These are phyloP conservation scores for Podaxis sp. DNA, from an alignment of 768 basidiomycete genomes.

Conservation along the genomic window DNA sequence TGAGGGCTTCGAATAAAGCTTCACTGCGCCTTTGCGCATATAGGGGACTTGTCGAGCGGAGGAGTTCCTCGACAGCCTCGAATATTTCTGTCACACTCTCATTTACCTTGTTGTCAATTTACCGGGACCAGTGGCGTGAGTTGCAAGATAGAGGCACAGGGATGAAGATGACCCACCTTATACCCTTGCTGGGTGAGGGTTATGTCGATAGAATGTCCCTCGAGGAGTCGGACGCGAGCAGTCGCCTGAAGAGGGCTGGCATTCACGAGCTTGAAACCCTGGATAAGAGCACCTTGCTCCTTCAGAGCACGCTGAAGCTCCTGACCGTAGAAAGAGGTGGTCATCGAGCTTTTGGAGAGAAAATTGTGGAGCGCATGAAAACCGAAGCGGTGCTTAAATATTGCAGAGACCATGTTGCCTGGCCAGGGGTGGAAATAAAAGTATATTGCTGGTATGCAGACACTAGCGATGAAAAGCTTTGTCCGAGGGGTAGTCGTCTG, in stretches of 20 bases:
- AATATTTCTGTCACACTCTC: slow-evolving; percentile 28
- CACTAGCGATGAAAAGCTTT: slow-evolving; percentile 1
- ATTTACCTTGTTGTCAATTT: slow-evolving; percentile 24
- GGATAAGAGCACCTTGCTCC: slow-evolving; percentile 61
- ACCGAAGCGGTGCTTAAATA: slow-evolving; percentile 11
- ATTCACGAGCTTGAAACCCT: slow-evolving; percentile 41
- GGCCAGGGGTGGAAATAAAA: slow-evolving; percentile 1
- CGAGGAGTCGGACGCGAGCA: slow-evolving; percentile 55
- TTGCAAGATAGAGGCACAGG: slow-evolving; percentile 1
- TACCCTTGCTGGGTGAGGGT: slow-evolving; percentile 56
- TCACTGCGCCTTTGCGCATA: slow-evolving; percentile 50
- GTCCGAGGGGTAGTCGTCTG: not conserved
- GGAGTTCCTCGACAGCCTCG: slow-evolving; percentile 61
- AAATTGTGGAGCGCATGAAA: not conserved
- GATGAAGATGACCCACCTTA: slow-evolving; percentile 36
- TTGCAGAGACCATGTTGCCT: slow-evolving; percentile 6
- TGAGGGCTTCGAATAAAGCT: slow-evolving; percentile 46
- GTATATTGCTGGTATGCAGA: slow-evolving; percentile 7
- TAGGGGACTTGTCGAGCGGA: slow-evolving; percentile 53
- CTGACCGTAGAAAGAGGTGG: slow-evolving; percentile 38
- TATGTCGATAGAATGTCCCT: slow-evolving; percentile 48
- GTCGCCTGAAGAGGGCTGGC: slow-evolving; percentile 46
- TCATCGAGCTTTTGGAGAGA: slow-evolving; percentile 9
- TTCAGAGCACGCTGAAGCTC: slow-evolving; percentile 56
- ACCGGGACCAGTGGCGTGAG: slow-evolving; percentile 18